phyloP scores from a whole-genome alignment of 2,329 filamentous ascomycete species.

The Penicillium sp. region DNA sequence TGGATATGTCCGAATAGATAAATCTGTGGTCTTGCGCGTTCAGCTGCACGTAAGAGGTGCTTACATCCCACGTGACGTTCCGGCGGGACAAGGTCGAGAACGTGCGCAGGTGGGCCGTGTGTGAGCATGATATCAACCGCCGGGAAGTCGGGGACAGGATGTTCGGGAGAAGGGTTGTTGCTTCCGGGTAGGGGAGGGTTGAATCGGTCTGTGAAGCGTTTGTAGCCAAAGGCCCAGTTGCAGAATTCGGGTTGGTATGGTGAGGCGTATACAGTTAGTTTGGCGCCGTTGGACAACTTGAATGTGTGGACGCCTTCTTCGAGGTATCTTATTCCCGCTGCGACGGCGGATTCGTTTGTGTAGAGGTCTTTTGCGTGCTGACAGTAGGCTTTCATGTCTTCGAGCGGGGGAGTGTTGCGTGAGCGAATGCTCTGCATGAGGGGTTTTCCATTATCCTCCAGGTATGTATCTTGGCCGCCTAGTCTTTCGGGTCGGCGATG shows the following conservation, averaged over 20 bases:
- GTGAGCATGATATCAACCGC: constrained; percentile 56
- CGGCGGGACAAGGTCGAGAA: constrained; percentile 45
- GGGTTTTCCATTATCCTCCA: constrained; percentile 14
- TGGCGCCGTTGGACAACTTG: constrained; percentile 44
- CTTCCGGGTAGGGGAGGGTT: constrained; percentile 37
- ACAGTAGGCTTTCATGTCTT: constrained; percentile 13
- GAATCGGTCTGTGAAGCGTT: constrained; percentile 49
- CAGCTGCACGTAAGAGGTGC: constrained; percentile 50
- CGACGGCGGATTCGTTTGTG: constrained; percentile 42
- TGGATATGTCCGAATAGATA: constrained; percentile 63
- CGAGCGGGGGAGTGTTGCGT: constrained; percentile 1
- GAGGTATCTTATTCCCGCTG: constrained; percentile 51
- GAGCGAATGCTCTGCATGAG: constrained; percentile 3
- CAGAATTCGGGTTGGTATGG: constrained; percentile 55
- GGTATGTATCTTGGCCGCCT: constrained; percentile 19
- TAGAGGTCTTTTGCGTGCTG: constrained; percentile 44
- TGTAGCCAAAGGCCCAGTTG: constrained; percentile 55
- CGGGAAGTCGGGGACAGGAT: constrained; percentile 44
- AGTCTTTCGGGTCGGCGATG: constrained; percentile 25
- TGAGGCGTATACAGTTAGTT: constrained; percentile 50
- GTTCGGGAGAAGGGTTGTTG: constrained; percentile 22
- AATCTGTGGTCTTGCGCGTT: constrained; percentile 50
- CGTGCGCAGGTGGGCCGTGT: constrained; percentile 54
- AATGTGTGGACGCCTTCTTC: constrained; percentile 52
- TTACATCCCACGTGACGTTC: constrained; percentile 50